Percentiles rank a stretch among this genome's conserved stretches.
Evolutionary conservation across 2,329 filamentous ascomycete species (phyloP).

Genomic region (Bertia moriformis): DNA sequence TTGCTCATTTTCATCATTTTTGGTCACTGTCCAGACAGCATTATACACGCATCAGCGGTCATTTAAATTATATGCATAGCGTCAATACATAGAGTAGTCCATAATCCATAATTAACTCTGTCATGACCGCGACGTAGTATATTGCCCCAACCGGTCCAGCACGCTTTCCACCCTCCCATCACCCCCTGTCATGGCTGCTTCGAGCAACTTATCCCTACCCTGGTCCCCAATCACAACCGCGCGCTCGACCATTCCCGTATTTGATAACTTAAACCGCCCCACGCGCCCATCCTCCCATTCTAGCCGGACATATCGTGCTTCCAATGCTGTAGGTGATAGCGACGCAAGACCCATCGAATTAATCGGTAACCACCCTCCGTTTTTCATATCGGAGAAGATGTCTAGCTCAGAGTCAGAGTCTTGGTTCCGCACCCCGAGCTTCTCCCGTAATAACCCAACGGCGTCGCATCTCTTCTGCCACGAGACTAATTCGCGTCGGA

Average conservation of each 20-base stretch:
- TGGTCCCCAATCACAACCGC: constrained; percentile 23
- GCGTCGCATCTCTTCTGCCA: neutral
- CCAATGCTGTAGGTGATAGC: constrained; percentile 16
- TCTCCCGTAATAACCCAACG: neutral
- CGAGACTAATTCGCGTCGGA: neutral
- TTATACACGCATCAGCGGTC: too few relatives aligned
- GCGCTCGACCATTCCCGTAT: constrained; percentile 20
- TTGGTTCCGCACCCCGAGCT: neutral
- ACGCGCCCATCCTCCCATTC: constrained; percentile 26
- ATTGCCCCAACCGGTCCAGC: constrained; percentile 13
- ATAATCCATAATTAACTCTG: too few relatives aligned
- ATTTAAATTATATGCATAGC: too few relatives aligned
- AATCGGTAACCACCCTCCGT: constrained; percentile 2
- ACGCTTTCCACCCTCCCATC: constrained; percentile 17
- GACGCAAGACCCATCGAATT: constrained; percentile 16
- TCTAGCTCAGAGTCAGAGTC: neutral
- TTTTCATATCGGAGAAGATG: too few relatives aligned
- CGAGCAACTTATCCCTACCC: constrained; percentile 18
- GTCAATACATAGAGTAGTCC: too few relatives aligned
- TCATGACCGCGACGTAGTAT: too few relatives aligned
- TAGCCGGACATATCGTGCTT: constrained; percentile 22
- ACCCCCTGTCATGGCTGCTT: constrained; percentile 14
- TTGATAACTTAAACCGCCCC: constrained; percentile 23
- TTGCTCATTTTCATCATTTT: too few relatives aligned
- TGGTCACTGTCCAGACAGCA: too few relatives aligned